Base-by-base conservation (phyloP, 768 basidiomycete species). In the Macrolepiota dolichaula region DNA sequence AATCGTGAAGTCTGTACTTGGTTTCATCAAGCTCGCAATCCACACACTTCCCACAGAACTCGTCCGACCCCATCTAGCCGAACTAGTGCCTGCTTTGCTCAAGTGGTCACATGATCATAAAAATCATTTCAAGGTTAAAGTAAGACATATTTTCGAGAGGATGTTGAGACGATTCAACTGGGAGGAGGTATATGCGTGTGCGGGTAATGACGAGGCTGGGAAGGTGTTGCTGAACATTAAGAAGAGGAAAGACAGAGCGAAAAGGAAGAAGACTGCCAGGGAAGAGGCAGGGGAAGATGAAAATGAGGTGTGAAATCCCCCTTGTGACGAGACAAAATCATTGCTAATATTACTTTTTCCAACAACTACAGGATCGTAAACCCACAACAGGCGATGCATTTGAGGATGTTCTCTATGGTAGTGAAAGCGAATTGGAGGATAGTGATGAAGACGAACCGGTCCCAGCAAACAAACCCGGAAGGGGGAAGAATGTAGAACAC, bases 101-200 rank as follows among this genome's bases (percentile, higher is more conserved):
- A 81, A 80, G 50, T 96, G 97, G 94, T 93, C 94, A 4, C 94
- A 97, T 70, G 96, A 98, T 69, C 96, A 98, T 76, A 96, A 96
- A 72, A 98, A 98, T 68, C 97, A 98, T 71, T 98, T 99, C 86
- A 98, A 98, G 73, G 79, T 84, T 53, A 98, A 98, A 77, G 94
- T 97, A 24, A 87, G 94, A 47, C 96, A 98, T 72, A 95, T 98
- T 65, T 96, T 98, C 67, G 96, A 98, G 77, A 86, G 96, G 51
- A 88, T 98, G 85, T 82, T 98, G 65, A 79, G 96, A 63, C 84
- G 94, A 63, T 97, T 97, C 69, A 89, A 87, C 0, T 97, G 86
- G 82, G 87, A 95, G 42, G 89, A 89, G 47, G 85, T 99, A 1
- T 85, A 91, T 69, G 78, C 85, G 36, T 87, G 83, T 68, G 83